Evolutionary conservation across 208 protist genomes (phyloP).

Genomic region (Wallacemonas sp.): DNA sequence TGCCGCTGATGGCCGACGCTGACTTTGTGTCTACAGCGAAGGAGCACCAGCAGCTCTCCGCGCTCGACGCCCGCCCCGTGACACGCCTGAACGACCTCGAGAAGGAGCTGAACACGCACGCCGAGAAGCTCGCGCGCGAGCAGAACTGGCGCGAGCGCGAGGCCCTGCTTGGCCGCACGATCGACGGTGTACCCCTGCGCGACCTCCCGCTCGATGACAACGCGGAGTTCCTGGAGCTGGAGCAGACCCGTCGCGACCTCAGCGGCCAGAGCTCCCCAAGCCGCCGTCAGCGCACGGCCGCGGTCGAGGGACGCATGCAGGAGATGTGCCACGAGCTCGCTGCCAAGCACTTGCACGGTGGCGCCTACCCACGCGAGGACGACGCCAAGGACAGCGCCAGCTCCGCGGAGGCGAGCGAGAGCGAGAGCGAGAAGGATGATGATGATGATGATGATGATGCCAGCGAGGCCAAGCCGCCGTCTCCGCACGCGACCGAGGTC

Average conservation of each 20-base stretch:
- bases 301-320: conserved; percentile 30
- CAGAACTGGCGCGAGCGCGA: conserved; percentile 24
- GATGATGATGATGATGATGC: conserved; percentile 11
- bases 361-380: background rate
- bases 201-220: conserved; percentile 35
- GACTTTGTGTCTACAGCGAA: conserved; percentile 24
- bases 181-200: conserved; percentile 33
- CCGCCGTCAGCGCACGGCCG: conserved; percentile 22
- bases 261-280: conserved; percentile 7
- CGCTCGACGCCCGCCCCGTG: conserved; percentile 13
- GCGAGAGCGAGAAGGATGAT: background rate
- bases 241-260: conserved; percentile 8
- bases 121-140: conserved; percentile 10
- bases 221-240: conserved; percentile 28
- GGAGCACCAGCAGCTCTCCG: conserved; percentile 19
- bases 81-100: conserved; percentile 25
- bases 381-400: conserved; percentile 17
- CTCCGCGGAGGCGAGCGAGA: background rate
- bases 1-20: conserved; percentile 33
- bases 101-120: conserved; percentile 23
- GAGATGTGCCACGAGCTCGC: conserved; percentile 26
- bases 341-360: conserved; percentile 4
- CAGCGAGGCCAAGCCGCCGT: conserved; percentile 18
- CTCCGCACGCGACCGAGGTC: conserved; percentile 16
- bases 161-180: conserved; percentile 26